Base-by-base conservation (phyloP, 1,139 yeast species). In the Trichomonascaceae sp. region DNA sequence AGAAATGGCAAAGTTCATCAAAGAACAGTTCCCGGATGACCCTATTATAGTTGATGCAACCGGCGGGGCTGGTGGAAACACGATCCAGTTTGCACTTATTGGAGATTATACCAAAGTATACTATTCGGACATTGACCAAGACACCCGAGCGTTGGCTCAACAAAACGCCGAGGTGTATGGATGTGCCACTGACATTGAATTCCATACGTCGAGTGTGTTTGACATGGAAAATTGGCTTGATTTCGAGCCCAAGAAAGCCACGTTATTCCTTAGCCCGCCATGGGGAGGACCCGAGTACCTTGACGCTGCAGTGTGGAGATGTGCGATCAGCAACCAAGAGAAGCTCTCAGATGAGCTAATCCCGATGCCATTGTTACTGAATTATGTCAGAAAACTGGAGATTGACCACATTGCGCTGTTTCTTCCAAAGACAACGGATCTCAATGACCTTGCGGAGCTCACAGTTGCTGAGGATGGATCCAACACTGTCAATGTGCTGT, bases 21-120 rank as follows among this genome's bases (percentile, higher is more conserved):
- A 53, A 28, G 58, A 64, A n/a, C 64, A 72, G 35, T 53, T 60
- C 27, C 74, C 85, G 0, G 49, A 64, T 0, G 68, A 75, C 1
- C 48, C 50, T 2, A 48, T 52, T 0, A 56, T 70, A 0, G 56
- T 61, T 1, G 98, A 89, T 51, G 69, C 84, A 3, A 87, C 87
- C 50, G 80, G 95, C 44, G 99, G 99, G 0, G 97, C 93, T 2
- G 98, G 96, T 0, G 98, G 98, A 0, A 89, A 89, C 51, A 63
- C 85, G 1, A 81, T 85, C 28, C 95, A 84, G 46, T 76, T 89
- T 56, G 87, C 48, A 4, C 20, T 30, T 14, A 23, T 31, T 17
- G 28, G 27, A 22, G 29, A 33, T 17, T 45, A 40, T 22, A 32
- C 34, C 13, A 28, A 29, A 16, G 82, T 76, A 1, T 69, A 74